Evolutionary conservation across 2,329 filamentous ascomycete species (phyloP), one percentile per base, ranked within the genome.

Genomic region (Alternaria arbusti): DNA sequence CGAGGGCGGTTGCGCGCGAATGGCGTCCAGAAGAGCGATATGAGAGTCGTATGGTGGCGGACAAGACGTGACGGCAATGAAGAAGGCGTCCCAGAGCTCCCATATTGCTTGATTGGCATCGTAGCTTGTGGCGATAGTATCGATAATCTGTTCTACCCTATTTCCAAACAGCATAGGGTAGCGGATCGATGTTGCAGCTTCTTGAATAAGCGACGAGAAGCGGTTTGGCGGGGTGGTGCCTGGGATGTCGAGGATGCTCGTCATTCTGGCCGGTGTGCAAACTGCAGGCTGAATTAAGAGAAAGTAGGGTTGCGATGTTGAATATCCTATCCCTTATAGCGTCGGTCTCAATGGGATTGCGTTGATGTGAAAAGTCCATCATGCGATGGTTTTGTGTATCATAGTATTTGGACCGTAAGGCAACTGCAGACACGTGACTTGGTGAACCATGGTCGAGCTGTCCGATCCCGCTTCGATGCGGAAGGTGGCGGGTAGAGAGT

Each of bases 81-180:
- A 59, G 26, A 59, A 54, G 40, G 57, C 57, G 11, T 54, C 50
- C 57, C 49, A 59, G 15, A 59, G 32, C 26, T 59, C n/a, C 40
- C 50, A 59, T 2, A 49, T 26, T 3, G 40, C 26, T 0, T 28
- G 7, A 36, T 15, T 9, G 15, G 50, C 50, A 9, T 47, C 4
- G 13, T 22, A 4, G 8, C 23, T 30, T 11, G 49, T 12, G 17
- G 26, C 23, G 40, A 59, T 20, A 6, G 49, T 10, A 1, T 44
- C 20, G 20, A 59, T 23, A 10, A 58, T 26, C 1, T 50, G 4
- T 23, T 23, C 25, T 4, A 46, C 56, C 10, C n/a, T 23, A 17
- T 51, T 0, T 4, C 5, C 12, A 0, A 22, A 28, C 3, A 51
- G 6, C 13, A n/a, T 15, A 10, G 47, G 12, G 47, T 50, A 49